These are phyloP conservation scores for Ustilago tritici DNA, from an alignment of 1,284 basidiomycete species.

Conservation along the genomic window DNA sequence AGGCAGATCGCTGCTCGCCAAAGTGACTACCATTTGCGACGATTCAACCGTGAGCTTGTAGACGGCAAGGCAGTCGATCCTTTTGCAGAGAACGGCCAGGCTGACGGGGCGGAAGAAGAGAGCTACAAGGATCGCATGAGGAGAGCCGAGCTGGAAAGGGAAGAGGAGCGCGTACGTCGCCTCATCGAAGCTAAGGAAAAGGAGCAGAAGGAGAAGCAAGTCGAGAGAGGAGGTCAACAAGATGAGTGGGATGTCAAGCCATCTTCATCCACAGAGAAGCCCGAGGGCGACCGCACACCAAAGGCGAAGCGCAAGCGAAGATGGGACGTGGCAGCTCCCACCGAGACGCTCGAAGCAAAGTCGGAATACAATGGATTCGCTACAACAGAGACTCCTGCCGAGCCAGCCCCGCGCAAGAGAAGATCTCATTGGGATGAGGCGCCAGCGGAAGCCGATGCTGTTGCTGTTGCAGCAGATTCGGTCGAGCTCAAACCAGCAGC, in stretches of 20 bases:
- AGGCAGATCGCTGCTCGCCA: constrained; percentile 94
- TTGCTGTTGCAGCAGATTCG: constrained; percentile 76
- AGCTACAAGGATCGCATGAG: constrained; percentile 98
- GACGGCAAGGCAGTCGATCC: constrained; percentile 55
- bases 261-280: constrained; percentile 8
- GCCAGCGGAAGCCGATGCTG: constrained; percentile 65
- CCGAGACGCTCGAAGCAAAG: constrained; percentile 73
- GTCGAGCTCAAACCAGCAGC: constrained; percentile 72
- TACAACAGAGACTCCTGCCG: constrained; percentile 15
- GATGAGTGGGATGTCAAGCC: constrained; percentile 69
- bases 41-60: constrained; percentile 74
- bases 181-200: constrained; percentile 86
- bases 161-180: constrained; percentile 85
- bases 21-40: constrained; percentile 93
- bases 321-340: constrained; percentile 82
- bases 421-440: constrained; percentile 94
- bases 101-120: constrained; percentile 73
- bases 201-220: constrained; percentile 76
- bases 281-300: constrained; percentile 71
- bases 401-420: constrained; percentile 81
- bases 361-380: constrained; percentile 21
- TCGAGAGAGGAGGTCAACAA: neutral
- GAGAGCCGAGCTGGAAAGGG: constrained; percentile 87
- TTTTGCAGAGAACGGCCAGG: constrained; percentile 74
- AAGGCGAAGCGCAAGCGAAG: constrained; percentile 82